Percentiles rank a stretch among this genome's conserved stretches.
Conservation (phyloP, 2,329 filamentous ascomycete species). For the Gliomastix tumulicola region DNA sequence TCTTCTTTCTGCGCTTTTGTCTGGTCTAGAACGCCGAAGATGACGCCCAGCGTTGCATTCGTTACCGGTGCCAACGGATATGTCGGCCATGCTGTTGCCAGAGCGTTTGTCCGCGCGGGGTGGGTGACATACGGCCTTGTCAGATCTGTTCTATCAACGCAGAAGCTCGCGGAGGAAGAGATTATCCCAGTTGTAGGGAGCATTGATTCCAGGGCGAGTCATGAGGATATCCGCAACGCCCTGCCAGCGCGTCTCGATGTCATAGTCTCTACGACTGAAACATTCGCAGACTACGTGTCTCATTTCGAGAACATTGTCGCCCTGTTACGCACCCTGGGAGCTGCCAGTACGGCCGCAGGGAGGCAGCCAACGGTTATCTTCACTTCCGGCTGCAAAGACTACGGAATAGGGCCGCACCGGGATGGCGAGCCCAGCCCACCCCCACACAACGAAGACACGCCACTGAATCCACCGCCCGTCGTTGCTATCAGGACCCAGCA, state of each 20-base stretch:
- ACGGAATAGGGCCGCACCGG: constrained; percentile 24
- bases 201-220: background rate
- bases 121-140: background rate
- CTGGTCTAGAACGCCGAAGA: background rate
- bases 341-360: constrained; percentile 19
- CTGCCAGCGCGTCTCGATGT: constrained; percentile 22
- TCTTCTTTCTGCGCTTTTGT: too few species aligned
- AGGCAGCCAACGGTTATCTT: constrained; percentile 33
- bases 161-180: background rate
- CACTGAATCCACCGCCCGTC: constrained; percentile 18
- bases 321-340: background rate
- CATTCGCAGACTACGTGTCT: constrained; percentile 28
- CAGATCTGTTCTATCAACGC: background rate
- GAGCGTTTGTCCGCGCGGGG: constrained; percentile 28
- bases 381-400: constrained; percentile 43
- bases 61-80: constrained; percentile 42
- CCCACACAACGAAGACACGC: constrained; percentile 34
- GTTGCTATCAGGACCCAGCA: constrained; percentile 19
- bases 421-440: constrained; percentile 23
- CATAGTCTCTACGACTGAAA: constrained; percentile 34
- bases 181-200: background rate
- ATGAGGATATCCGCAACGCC: background rate
- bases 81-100: constrained; percentile 34
- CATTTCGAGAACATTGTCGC: background rate
- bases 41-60: constrained; percentile 17